Evolutionary conservation across 1,284 basidiomycete species (phyloP).

Genomic region (Earliella scabrosa): DNA sequence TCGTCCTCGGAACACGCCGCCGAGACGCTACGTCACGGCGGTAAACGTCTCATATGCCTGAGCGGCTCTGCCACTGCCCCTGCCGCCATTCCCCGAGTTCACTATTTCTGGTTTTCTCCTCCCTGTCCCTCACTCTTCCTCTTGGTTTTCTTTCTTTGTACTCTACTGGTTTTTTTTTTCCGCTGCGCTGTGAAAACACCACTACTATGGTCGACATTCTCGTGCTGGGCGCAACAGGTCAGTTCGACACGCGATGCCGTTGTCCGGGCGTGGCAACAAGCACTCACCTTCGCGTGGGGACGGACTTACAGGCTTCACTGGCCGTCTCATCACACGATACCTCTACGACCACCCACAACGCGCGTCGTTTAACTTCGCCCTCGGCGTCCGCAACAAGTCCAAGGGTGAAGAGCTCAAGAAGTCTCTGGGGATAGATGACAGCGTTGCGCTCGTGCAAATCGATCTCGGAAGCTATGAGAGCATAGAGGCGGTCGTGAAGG

Average conservation of each 20-base stretch:
- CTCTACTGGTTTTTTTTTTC: background rate
- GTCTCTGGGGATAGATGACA: slow-evolving; percentile 44
- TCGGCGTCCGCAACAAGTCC: slow-evolving; percentile 62
- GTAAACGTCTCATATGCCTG: too few species aligned
- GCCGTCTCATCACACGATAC: slow-evolving; percentile 64
- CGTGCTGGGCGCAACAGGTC: slow-evolving; percentile 65
- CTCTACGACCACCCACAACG: slow-evolving; percentile 63
- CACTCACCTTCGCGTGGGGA: background rate
- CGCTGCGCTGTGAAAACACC: background rate
- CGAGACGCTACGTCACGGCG: too few species aligned
- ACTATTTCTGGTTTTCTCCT: too few species aligned
- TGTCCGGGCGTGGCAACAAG: background rate
- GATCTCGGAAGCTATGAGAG: slow-evolving; percentile 53
- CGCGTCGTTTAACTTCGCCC: slow-evolving; percentile 59
- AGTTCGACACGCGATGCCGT: background rate
- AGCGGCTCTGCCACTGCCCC: too few species aligned
- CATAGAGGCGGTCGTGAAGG: slow-evolving; percentile 57
- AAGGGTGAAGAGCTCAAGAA: slow-evolving; percentile 55
- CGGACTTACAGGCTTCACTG: slow-evolving; percentile 73
- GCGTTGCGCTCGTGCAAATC: slow-evolving; percentile 50
- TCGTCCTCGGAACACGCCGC: too few species aligned
- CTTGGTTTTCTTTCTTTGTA: background rate
- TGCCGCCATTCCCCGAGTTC: too few species aligned
- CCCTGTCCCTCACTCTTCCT: background rate
- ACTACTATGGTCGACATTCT: slow-evolving; percentile 61